Conservation (phyloP, 2,329 filamentous ascomycete species). For the Chaetoscypha palmicola region DNA sequence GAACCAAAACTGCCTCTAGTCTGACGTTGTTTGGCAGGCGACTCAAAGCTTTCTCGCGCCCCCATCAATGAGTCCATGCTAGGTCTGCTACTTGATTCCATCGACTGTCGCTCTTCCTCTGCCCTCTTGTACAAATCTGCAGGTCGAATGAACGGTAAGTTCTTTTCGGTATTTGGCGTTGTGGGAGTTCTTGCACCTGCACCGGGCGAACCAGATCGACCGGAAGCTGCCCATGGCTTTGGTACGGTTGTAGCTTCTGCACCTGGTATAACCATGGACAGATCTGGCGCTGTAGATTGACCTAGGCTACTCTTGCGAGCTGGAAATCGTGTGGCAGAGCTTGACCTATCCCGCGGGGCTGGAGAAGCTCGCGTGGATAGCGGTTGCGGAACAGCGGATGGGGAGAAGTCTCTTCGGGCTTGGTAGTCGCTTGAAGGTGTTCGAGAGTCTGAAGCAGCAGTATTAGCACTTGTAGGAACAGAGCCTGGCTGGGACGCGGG, state of each 20-base stretch:
- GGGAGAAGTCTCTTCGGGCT: conserved; percentile 42
- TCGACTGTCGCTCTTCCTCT: conserved; percentile 55
- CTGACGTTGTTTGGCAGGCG: conserved; percentile 18
- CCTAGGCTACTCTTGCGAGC: conserved; percentile 56
- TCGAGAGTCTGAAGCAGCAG: conserved; percentile 21
- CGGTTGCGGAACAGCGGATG: conserved; percentile 44
- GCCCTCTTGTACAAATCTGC: conserved; percentile 71
- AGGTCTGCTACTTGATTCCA: conserved; percentile 51
- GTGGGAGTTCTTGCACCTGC: conserved; percentile 29
- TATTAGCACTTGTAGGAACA: conserved; percentile 3
- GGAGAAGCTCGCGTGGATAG: conserved; percentile 38
- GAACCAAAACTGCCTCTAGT: conserved; percentile 24
- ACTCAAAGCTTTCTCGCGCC: conserved; percentile 23
- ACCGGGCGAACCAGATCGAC: conserved; percentile 33
- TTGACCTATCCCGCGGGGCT: conserved; percentile 27
- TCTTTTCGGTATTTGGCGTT: conserved; percentile 37
- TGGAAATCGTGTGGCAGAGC: conserved; percentile 42
- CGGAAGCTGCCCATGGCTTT: conserved; percentile 32
- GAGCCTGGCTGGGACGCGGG: background rate
- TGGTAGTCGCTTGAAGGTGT: conserved; percentile 31
- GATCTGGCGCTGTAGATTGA: conserved; percentile 35
- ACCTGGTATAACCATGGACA: conserved; percentile 9
- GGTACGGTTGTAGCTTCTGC: conserved; percentile 13
- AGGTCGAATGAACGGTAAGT: conserved; percentile 61
- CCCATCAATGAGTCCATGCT: conserved; percentile 45